Percentiles rank a stretch among this genome's conserved stretches.
Conservation (phyloP, 371 early-diverging fungal genomes). For the Lichtheimia ornata region DNA sequence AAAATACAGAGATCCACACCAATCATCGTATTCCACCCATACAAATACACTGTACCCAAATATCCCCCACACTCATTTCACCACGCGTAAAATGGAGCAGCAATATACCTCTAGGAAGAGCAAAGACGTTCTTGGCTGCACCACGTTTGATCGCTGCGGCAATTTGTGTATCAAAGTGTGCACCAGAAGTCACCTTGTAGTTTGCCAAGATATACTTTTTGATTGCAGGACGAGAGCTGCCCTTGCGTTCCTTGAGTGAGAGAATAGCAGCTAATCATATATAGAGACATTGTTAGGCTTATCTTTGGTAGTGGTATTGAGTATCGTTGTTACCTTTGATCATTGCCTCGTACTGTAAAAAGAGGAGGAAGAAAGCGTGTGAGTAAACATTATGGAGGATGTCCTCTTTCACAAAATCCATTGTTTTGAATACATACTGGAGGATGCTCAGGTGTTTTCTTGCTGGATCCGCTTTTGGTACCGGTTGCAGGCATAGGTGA, state of each 20-base stretch:
- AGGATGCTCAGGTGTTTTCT: conserved; percentile 42
- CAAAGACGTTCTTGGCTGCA: conserved; percentile 64
- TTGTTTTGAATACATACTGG: conserved; percentile 29
- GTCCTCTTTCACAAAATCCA: background rate
- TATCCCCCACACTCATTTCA: background rate
- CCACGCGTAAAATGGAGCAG: background rate
- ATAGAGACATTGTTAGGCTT: background rate
- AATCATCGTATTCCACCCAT: conserved; percentile 5
- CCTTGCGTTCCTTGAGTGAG: conserved; percentile 77
- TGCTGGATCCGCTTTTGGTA: background rate
- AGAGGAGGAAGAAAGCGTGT: conserved; percentile 5
- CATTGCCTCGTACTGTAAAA: conserved; percentile 48
- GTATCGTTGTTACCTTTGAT: conserved; percentile 34
- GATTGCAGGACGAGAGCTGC: conserved; percentile 78
- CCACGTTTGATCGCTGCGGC: conserved; percentile 79
- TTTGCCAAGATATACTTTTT: conserved; percentile 85
- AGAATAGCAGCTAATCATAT: conserved; percentile 54
- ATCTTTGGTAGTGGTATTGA: background rate
- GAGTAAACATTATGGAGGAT: conserved; percentile 1
- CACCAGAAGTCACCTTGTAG: conserved; percentile 56
- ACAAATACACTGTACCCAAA: background rate
- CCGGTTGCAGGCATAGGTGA: too few relatives aligned
- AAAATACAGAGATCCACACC: conserved; percentile 6
- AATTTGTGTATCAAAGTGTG: conserved; percentile 64
- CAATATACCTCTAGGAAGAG: conserved; percentile 68